A percentile compares a stretch with the other conserved stretches of the same genome.
These are phyloP conservation scores for Phialophora tarda DNA, from an alignment of 2,329 filamentous ascomycete genomes.

Conservation along the genomic window DNA sequence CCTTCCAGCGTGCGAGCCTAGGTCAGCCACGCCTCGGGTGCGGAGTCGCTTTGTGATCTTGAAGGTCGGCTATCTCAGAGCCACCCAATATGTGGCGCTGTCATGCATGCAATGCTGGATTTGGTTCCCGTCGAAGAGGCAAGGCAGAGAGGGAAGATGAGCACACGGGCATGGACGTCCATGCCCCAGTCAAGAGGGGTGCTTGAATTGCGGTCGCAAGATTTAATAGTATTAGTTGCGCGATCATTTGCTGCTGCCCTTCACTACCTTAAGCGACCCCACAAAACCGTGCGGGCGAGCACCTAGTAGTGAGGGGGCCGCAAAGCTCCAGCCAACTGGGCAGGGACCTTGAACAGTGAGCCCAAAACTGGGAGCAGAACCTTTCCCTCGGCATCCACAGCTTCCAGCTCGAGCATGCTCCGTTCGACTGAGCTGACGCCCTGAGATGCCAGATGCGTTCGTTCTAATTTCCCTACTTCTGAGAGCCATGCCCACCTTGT, in stretches of 20 bases:
- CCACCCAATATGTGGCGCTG: conserved; percentile 25
- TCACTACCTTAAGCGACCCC: conserved; percentile 21
- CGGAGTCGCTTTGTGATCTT: conserved; percentile 21
- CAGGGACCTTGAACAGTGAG: not conserved
- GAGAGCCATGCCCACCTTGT: not conserved
- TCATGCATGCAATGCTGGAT: conserved; percentile 1
- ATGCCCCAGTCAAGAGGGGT: conserved; percentile 4
- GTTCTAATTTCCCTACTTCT: not conserved
- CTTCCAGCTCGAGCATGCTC: not conserved
- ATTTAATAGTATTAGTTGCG: conserved; percentile 5
- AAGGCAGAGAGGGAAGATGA: not conserved
- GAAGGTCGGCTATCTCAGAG: conserved; percentile 3
- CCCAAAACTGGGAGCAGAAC: not conserved
- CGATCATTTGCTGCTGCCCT: conserved; percentile 17
- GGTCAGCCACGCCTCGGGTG: conserved; percentile 18
- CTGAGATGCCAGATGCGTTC: not conserved
- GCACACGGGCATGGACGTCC: not conserved
- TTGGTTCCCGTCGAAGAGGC: not conserved
- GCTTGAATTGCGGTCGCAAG: not conserved
- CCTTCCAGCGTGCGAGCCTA: not conserved
- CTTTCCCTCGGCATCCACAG: conserved; percentile 17
- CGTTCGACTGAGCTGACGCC: not conserved
- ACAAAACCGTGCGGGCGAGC: conserved; percentile 12
- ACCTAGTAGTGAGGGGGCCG: not conserved
- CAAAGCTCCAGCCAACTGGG: not conserved